These are phyloP conservation scores for Chara braunii DNA, from an alignment of 139 green algal species.

Conservation along the genomic window DNA sequence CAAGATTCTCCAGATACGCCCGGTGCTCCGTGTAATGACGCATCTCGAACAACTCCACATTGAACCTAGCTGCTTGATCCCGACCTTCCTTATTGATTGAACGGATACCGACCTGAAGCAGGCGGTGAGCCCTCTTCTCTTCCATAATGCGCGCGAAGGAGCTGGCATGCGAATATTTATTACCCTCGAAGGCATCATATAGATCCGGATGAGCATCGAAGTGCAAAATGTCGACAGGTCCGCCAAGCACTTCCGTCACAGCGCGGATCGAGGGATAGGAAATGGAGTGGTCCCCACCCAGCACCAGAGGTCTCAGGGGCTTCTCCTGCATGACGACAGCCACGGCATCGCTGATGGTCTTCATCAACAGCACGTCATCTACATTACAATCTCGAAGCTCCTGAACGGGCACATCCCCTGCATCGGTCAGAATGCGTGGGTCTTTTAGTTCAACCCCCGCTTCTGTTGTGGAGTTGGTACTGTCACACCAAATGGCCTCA, in stretches of 20 bases:
- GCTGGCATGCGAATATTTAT: slow-evolving; percentile 28
- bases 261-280: slow-evolving; percentile 15
- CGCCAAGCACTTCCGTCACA: slow-evolving; percentile 22
- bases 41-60: slow-evolving; percentile 37
- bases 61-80: slow-evolving; percentile 18
- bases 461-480: slow-evolving; percentile 33
- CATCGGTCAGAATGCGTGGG: slow-evolving; percentile 22
- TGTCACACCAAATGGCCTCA: slow-evolving; percentile 35
- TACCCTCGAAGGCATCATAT: slow-evolving; percentile 36
- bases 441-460: slow-evolving; percentile 31
- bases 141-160: slow-evolving; percentile 37
- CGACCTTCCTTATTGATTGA: slow-evolving; percentile 26
- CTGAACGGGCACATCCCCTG: slow-evolving; percentile 29
- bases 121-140: neutral
- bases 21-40: slow-evolving; percentile 18
- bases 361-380: slow-evolving; percentile 23
- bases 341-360: slow-evolving; percentile 17
- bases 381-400: slow-evolving; percentile 34
- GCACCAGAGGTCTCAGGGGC: slow-evolving; percentile 16
- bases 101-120: slow-evolving; percentile 30
- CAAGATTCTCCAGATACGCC: slow-evolving; percentile 22
- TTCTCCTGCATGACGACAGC: slow-evolving; percentile 18
- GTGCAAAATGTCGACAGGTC: slow-evolving; percentile 32
- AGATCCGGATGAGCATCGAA: slow-evolving; percentile 37
- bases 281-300: slow-evolving; percentile 35